Base-by-base conservation (phyloP, 2,329 filamentous ascomycete genomes). In the Diplodia intermedia region DNA sequence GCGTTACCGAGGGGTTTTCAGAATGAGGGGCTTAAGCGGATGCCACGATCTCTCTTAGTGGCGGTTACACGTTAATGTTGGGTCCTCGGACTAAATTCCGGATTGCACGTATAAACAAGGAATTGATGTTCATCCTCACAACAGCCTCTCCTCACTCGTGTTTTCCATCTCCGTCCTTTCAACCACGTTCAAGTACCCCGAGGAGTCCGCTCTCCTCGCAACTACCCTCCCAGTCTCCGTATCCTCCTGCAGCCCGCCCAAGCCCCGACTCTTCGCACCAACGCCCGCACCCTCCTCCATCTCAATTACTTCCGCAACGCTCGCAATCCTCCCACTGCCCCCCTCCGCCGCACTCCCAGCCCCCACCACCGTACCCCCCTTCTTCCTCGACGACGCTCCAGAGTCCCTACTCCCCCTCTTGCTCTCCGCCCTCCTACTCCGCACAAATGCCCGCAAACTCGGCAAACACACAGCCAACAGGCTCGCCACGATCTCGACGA, bases 401-500 rank as follows among this genome's bases (percentile, higher is more conserved):
- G 15, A 14, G 55, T 54, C 61, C 20, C 20, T 47, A 49, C 23
- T 53, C 9, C 9, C 57, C 43, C 60, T 23, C 52, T 55, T 23
- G 9, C 62, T 14, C 31, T 52, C 53, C n/a, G 65, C 65, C 66
- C 70, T 66, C 63, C 53, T 66, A 55, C 53, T 66, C 54, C 73
- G 68, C 18, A 71, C 70, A 68, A 76, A 75, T 1, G 70, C 70
- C 47, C 74, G 68, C 63, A 75, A 66, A 23, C 65, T 70, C 2
- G 74, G 73, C 50, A 75, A 56, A 65, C 75, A 76, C 18, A 76
- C 73, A 9, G 74, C 75, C 31, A 77, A 56, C 18, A 77, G 70
- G 2, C 69, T 71, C 5, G 70, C 70, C 4, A 77, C 74, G 43
- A 76, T 77, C 68, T 77, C 75, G 9, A 75, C 74, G 1, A 76